Conservation (phyloP, 768 basidiomycete species). For the Royoungia palumana region DNA sequence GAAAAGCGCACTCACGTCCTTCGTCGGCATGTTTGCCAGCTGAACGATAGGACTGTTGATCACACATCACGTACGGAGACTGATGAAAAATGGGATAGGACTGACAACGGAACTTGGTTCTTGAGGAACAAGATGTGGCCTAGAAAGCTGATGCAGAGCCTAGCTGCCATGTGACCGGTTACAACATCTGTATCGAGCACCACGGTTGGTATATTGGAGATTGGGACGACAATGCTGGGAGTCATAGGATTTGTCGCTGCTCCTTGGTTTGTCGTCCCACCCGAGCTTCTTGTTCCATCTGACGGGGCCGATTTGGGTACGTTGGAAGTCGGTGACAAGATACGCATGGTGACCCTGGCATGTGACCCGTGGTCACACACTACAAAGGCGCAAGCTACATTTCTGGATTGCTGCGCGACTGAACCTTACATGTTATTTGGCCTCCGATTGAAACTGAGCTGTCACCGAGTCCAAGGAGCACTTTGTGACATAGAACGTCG, state of each 20-base stretch:
- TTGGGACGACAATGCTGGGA: not conserved
- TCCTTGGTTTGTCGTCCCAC: not conserved
- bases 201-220: slow-evolving; percentile 37
- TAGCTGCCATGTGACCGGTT: slow-evolving; percentile 57
- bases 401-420: no score
- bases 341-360: no score
- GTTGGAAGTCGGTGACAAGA: slow-evolving; percentile 6
- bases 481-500: no score
- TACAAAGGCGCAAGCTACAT: no score
- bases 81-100: slow-evolving; percentile 6
- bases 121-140: slow-evolving; percentile 76
- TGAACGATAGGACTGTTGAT: slow-evolving; percentile 61
- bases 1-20: slow-evolving; percentile 34
- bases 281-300: not conserved
- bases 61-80: not conserved
- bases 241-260: not conserved
- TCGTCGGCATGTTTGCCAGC: slow-evolving; percentile 50
- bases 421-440: no score
- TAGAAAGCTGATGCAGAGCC: slow-evolving; percentile 58
- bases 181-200: slow-evolving; percentile 50
- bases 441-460: no score
- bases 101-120: slow-evolving; percentile 76
- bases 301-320: not conserved
- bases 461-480: no score
- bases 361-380: no score